Conservation (phyloP, 805 yeast genomes). For the Zygosaccharomyces lentus region DNA sequence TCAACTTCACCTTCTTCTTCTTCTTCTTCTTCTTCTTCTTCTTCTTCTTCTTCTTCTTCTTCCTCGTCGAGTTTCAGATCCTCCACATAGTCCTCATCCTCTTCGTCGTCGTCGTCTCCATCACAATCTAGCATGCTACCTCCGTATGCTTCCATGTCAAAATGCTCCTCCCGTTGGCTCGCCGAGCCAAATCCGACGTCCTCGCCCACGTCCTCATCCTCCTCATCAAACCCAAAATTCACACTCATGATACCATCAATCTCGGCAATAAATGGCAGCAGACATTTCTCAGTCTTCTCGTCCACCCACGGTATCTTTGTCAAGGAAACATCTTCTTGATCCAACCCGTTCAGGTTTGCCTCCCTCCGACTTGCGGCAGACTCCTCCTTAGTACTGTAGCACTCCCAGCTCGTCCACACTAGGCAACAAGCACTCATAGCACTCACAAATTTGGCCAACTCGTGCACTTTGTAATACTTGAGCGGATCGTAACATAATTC, state of each 20-base stretch:
- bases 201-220: conserved; percentile 29
- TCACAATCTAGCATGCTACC: conserved; percentile 16
- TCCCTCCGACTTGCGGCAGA: not conserved
- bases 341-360: conserved; percentile 3
- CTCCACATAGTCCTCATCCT: conserved; percentile 16
- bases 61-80: conserved; percentile 5
- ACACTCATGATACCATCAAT: conserved; percentile 32
- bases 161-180: conserved; percentile 14
- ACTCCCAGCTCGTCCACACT: conserved; percentile 20
- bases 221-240: conserved; percentile 33
- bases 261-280: conserved; percentile 27
- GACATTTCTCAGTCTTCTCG: conserved; percentile 16
- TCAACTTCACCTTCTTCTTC: not conserved
- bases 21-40: conserved; percentile 4
- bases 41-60: conserved; percentile 10
- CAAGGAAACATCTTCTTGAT: conserved; percentile 29
- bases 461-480: conserved; percentile 35
- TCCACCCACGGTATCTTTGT: conserved; percentile 29
- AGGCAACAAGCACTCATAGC: conserved; percentile 37
- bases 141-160: conserved; percentile 21
- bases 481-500: conserved; percentile 46
- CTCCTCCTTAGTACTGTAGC: conserved; percentile 3
- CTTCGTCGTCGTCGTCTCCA: conserved; percentile 15
- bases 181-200: conserved; percentile 9
- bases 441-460: conserved; percentile 42